These are phyloP conservation scores for Macrotyloma uniflorum DNA, from an alignment of 306 rosid genomes.

Conservation along the genomic window DNA sequence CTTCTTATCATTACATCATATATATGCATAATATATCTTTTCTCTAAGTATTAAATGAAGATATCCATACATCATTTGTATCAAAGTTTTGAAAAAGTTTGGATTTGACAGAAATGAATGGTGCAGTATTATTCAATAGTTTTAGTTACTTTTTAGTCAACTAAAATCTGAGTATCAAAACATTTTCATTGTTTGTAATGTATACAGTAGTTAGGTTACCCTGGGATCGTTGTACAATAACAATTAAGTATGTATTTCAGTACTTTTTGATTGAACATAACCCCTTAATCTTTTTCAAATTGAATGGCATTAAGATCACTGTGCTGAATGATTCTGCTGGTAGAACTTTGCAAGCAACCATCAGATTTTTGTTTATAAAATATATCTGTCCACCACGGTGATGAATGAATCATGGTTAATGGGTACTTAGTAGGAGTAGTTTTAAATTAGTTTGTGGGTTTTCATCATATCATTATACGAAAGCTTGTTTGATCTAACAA, in stretches of 20 bases:
- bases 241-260: conserved; percentile 25
- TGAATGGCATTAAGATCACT: not conserved
- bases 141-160: not conserved
- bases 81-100: no score
- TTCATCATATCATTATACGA: conserved; percentile 14
- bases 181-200: not conserved
- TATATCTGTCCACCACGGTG: conserved; percentile 28
- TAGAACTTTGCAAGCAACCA: conserved; percentile 8
- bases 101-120: no score
- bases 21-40: no score
- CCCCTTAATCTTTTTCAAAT: not conserved
- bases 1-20: no score
- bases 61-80: not conserved
- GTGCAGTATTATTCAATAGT: no score
- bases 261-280: no score
- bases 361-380: conserved; percentile 22
- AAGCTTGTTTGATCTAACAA: conserved; percentile 44
- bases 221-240: no score
- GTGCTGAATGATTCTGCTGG: conserved; percentile 18
- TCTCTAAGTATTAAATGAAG: not conserved
- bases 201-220: no score
- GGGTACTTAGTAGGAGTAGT: conserved; percentile 28
- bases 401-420: conserved; percentile 29
- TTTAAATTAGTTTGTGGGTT: conserved; percentile 21
- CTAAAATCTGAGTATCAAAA: not conserved